Evolutionary conservation across 2,329 filamentous ascomycete genomes (phyloP), one percentile per base, ranked within the genome.

Genomic region (Neocucurbitaria cava): DNA sequence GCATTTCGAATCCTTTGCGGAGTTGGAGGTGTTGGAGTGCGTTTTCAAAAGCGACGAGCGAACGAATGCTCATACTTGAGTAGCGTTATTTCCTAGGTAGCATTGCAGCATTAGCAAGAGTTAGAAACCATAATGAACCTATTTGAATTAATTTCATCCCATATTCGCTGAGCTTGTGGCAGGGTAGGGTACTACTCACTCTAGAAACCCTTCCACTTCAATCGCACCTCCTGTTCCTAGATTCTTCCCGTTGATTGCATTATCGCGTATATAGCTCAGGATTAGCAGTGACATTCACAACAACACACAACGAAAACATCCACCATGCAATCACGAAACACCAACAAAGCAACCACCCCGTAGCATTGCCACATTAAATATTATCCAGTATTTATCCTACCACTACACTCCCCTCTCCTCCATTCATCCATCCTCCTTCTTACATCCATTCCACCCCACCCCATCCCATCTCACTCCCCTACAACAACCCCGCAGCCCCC

Each of bases 401-500:
- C 10, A 40, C 36, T 20, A 20, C 18, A 40, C 18, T 3, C 20
- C 13, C 35, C 20, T 31, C 30, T 31, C 3, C 17, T 36, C 33
- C 33, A 2, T 18, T 38, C 13, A 1, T n/a, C 35, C 20, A 3
- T 18, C 35, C 15, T 21, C 5, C 3, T 38, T 38, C 20, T 26
- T 23, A 20, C 17, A 7, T 9, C 21, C 23, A n/a, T 4, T 21
- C 36, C 54, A 49, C 33, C 38, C n/a, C n/a, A n/a, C n/a, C n/a
- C n/a, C n/a, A n/a, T n/a, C n/a, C n/a, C n/a, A n/a, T n/a, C n/a
- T n/a, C n/a, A n/a, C n/a, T n/a, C n/a, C n/a, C n/a, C 43, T 65
- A 68, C 38, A 68, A 62, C 17, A 66, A 30, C 3, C 59, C 54
- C 20, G 52, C 58, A 13, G 58, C 61, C 40, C 61, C 63, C 3